Evolutionary conservation across 257 asterid species (phyloP), one percentile per base, ranked within the genome.

Genomic region (Ilex asprella): DNA sequence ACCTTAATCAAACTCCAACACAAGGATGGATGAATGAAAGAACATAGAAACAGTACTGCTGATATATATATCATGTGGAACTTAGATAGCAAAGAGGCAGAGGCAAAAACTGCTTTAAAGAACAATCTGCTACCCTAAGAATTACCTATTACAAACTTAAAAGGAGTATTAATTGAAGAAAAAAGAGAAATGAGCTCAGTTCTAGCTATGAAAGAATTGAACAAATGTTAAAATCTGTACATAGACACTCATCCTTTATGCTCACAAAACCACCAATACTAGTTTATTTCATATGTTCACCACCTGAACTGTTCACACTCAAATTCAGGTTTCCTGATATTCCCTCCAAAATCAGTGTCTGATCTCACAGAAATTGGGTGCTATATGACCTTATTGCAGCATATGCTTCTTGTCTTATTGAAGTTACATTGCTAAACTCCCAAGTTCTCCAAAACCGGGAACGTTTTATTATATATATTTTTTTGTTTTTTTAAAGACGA

Each of bases 251-350:
- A 35, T 35, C 41, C 41, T 3, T 0, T 35, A 35, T 35, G 8
- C 41, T 0, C 41, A 35, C 41, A 35, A 3, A 35, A 35, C 41
- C 41, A 35, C 41, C 41, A 35, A 35, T 35, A 35, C 41, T 35
- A 35, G 41, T 35, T 35, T 35, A 35, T 46, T 46, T 12, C 52
- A 46, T 46, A 0, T 46, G 14, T 12, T 10, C 11, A 46, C 14
- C 52, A 2, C 13, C 13, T 10, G 27, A 10, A 10, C 13, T 4
- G n/a, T 2, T 10, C 52, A 10, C 3, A 10, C 52, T 46, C n/a
- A 57, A 67, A 32, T 57, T 68, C 71, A 71, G 73, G 58, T 39
- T 31, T 14, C 57, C 73, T 77, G 72, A 72, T 69, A 65, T 54
- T 41, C 27, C n/a, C 53, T 30, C 57, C 63, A 61, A 61, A 63